Evolutionary conservation across 108 stramenopile species (phyloP).

Genomic region (Poteriospumella lacustris): DNA sequence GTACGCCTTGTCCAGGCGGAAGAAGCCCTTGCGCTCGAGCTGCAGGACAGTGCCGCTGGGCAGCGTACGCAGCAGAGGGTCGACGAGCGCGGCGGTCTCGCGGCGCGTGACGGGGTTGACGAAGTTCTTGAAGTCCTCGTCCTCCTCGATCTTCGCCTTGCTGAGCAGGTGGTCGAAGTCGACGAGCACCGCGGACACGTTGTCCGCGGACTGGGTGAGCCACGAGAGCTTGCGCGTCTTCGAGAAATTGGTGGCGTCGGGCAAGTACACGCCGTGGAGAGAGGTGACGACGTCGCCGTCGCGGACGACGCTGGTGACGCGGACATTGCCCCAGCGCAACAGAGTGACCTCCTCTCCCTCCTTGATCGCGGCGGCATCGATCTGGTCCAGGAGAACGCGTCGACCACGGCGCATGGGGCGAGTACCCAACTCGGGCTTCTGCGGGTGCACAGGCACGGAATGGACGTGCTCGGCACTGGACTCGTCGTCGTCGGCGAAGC

Average conservation of each 20-base stretch:
- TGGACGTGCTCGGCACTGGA: neutral
- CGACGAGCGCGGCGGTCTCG: conserved; percentile 55
- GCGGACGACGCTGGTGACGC: conserved; percentile 63
- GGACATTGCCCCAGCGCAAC: conserved; percentile 74
- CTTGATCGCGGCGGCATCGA: conserved; percentile 71
- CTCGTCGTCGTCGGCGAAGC: conserved; percentile 15
- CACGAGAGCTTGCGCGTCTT: conserved; percentile 74
- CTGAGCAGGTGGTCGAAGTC: conserved; percentile 97
- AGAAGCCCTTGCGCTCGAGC: conserved; percentile 94
- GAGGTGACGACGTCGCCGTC: conserved; percentile 59
- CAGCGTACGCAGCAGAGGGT: conserved; percentile 46
- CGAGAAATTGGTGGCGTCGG: conserved; percentile 72
- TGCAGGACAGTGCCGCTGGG: conserved; percentile 80
- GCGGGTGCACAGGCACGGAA: conserved; percentile 2
- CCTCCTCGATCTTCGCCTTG: conserved; percentile 86
- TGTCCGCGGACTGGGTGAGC: conserved; percentile 63
- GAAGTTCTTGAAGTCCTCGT: conserved; percentile 84
- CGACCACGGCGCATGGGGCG: conserved; percentile 61
- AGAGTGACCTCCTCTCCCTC: conserved; percentile 64
- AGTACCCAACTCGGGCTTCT: conserved; percentile 26
- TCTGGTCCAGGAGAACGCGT: conserved; percentile 73
- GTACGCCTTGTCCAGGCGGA: conserved; percentile 74
- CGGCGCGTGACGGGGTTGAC: conserved; percentile 68
- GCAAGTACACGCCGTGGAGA: conserved; percentile 34
- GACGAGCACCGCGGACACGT: conserved; percentile 58